phyloP scores from a whole-genome alignment of 305 asterid genomes.

The Rubia peregrina region DNA sequence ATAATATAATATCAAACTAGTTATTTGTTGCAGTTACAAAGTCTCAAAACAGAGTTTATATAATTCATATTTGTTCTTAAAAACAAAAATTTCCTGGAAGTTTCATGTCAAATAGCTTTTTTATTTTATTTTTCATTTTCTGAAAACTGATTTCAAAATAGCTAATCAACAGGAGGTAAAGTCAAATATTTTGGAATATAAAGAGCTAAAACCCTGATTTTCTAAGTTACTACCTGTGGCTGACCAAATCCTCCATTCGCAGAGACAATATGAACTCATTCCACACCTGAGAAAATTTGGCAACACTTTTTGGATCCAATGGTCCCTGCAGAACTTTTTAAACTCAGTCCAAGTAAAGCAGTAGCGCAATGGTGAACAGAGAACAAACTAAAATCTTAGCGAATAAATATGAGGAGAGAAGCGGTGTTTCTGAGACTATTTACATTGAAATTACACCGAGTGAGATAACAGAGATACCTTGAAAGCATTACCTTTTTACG shows the following conservation, averaged over 20 bases:
- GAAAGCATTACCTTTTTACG: constrained; percentile 42
- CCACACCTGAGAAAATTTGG: constrained; percentile 99
- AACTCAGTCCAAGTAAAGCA: constrained; percentile 17
- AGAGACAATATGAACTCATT: constrained; percentile 90
- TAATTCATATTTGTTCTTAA: background rate
- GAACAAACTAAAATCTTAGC: background rate
- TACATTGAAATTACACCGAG: background rate
- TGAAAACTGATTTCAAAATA: constrained; percentile 7
- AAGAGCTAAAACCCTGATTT: constrained; percentile 2
- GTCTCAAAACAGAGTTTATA: background rate
- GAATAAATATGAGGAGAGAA: background rate
- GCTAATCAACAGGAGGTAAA: constrained; percentile 9
- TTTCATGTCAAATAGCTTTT: background rate
- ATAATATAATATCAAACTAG: constrained; percentile 20
- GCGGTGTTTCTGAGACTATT: background rate
- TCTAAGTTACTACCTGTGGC: constrained; percentile 50
- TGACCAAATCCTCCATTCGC: constrained; percentile 92
- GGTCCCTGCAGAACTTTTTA: constrained; percentile 46
- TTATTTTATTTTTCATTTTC: background rate
- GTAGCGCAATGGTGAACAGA: constrained; percentile 1
- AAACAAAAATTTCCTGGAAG: no score
- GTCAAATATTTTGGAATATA: constrained; percentile 6
- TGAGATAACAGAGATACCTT: background rate
- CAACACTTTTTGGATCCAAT: constrained; percentile 64
- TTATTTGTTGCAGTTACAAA: constrained; percentile 14